Percentiles rank a stretch among this genome's conserved stretches.
Conservation (phyloP, 1,284 basidiomycete genomes). For the Ceratobasidium sp. region DNA sequence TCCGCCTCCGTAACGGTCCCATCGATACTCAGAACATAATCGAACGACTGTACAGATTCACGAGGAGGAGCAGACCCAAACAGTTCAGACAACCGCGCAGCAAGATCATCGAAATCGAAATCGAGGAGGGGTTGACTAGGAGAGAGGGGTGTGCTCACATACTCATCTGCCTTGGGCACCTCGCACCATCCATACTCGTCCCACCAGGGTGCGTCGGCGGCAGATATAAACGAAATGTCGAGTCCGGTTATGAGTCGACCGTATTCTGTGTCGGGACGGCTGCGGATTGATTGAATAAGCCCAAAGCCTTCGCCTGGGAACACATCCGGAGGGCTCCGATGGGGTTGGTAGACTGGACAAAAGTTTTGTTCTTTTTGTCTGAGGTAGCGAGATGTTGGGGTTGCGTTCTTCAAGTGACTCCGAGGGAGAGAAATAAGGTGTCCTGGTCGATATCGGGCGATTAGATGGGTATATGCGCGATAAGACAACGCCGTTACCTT, state of each 20-base stretch:
- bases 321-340: constrained; percentile 53
- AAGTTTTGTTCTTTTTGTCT: constrained; percentile 59
- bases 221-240: constrained; percentile 36
- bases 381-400: constrained; percentile 67
- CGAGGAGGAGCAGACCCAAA: constrained; percentile 13
- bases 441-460: constrained; percentile 51
- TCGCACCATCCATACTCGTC: constrained; percentile 77
- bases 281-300: constrained; percentile 73
- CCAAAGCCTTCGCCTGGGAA: constrained; percentile 57
- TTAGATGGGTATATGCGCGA: not conserved
- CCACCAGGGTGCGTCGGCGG: constrained; percentile 59
- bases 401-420: constrained; percentile 65
- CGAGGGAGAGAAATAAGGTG: constrained; percentile 80
- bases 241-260: constrained; percentile 70
- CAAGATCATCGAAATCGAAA: constrained; percentile 31
- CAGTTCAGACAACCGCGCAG: constrained; percentile 32
- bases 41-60: constrained; percentile 65
- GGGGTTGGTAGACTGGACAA: constrained; percentile 75
- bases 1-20: constrained; percentile 72
- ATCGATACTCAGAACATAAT: constrained; percentile 77
- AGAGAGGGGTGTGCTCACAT: constrained; percentile 61
- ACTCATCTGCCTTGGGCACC: constrained; percentile 72
- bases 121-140: constrained; percentile 20
- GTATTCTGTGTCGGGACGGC: constrained; percentile 80
- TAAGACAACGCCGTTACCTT: constrained; percentile 58